Conservation (phyloP, 2,329 filamentous ascomycete species). For the Colletotrichum orbiculare region DNA sequence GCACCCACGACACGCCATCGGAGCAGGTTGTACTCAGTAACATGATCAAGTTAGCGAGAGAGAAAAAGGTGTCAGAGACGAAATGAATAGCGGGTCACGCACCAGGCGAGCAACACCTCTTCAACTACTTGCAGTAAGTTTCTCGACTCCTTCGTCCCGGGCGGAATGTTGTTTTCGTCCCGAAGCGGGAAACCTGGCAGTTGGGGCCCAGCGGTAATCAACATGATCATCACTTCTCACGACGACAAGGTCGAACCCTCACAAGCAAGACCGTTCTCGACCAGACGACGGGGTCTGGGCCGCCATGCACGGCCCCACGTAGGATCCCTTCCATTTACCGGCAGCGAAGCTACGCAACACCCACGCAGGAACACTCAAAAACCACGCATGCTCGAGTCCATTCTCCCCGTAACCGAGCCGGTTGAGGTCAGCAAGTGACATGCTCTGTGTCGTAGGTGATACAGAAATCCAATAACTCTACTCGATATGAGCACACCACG, state of each 20-base stretch:
- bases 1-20: neutral
- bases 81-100: neutral
- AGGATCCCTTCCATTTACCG: slow-evolving; percentile 27
- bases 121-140: neutral
- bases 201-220: no score
- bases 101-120: neutral
- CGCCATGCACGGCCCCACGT: slow-evolving; percentile 24
- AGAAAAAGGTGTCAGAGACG: slow-evolving; percentile 3
- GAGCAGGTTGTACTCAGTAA: slow-evolving; percentile 19
- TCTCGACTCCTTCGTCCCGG: neutral
- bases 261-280: neutral
- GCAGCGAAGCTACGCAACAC: neutral
- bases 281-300: slow-evolving; percentile 15
- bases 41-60: slow-evolving; percentile 12
- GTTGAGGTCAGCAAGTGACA: no score
- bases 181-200: neutral
- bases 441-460: no score
- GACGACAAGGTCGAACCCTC: no score
- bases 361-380: neutral
- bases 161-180: slow-evolving; percentile 1
- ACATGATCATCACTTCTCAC: no score
- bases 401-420: no score
- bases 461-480: no score
- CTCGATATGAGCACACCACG: neutral
- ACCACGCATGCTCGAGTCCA: slow-evolving; percentile 5